A percentile compares a stretch with the other conserved stretches of the same genome.
phyloP scores from a whole-genome alignment of 75 land plant species.

The Cunninghamia lanceolata region DNA sequence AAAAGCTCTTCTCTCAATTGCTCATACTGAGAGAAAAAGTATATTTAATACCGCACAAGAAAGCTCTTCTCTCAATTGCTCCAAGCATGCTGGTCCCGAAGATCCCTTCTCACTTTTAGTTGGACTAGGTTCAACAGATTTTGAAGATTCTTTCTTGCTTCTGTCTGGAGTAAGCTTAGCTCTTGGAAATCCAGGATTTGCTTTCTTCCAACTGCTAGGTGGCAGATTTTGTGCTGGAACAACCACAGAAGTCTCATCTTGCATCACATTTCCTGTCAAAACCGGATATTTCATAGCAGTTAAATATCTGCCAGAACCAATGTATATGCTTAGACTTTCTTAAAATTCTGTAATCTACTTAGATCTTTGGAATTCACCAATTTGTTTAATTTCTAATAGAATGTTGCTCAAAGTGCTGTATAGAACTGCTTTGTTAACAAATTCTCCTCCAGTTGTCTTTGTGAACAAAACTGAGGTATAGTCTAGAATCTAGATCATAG shows the following conservation, averaged over 20 bases:
- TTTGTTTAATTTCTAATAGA: not conserved
- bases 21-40: not conserved
- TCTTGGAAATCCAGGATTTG: not conserved
- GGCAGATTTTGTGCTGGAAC: not conserved
- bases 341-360: not conserved
- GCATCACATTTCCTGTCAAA: not conserved
- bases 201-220: not conserved
- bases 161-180: not conserved
- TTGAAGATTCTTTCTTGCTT: not conserved
- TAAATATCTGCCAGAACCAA: not conserved
- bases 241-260: not conserved
- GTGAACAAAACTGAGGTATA: not conserved
- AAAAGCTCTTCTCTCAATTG: not conserved
- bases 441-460: not conserved
- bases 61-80: constrained; percentile 82
- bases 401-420: not conserved
- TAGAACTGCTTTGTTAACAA: not conserved
- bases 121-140: not conserved
- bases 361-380: not conserved
- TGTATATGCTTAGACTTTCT: not conserved
- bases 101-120: constrained; percentile 2
- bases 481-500: not conserved
- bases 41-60: constrained; percentile 76
- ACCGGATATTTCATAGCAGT: not conserved
- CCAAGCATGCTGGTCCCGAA: constrained; percentile 48